Base-by-base conservation (phyloP, 1,284 basidiomycete species). In the Pyrrhoderma lamaoense region DNA sequence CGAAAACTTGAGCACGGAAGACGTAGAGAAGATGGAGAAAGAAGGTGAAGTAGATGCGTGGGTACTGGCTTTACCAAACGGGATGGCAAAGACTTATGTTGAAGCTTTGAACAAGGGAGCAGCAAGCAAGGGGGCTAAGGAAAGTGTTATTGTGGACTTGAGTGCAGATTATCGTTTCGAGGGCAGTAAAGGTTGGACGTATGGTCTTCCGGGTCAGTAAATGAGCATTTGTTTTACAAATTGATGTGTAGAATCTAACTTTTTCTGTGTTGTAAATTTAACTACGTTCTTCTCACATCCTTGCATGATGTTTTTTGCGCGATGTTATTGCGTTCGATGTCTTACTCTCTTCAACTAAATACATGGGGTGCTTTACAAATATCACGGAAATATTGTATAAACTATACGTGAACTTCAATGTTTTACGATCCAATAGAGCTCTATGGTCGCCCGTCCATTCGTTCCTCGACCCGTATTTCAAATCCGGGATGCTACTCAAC, bases 401-500 rank as follows among this genome's bases (percentile, higher is more conserved):
- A n/a, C n/a, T n/a, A n/a, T n/a, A n/a, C n/a, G n/a, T n/a, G n/a
- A n/a, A n/a, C n/a, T n/a, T n/a, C n/a, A n/a, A n/a, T n/a, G 27
- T 5, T 5, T 31, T 60, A 54, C 53, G 44, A 37, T 22, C 50
- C 56, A 46, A 50, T 67, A 97, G 95, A 99, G 66, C 73, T 99
- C 39, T 98, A 99, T 67, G 83, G 80, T 27, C 89, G 95, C 52
- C 70, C 75, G 35, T 67, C 69, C 3, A 76, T 96, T 57, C 81
- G 81, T 44, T 59, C 67, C 1, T 77, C 95, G 9, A 90, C 83
- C 63, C 75, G 93, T 45, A 92, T 99, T 56, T 91, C 95, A 43
- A 99, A 99, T 70, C 95, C 95, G 0, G 95, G 95, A 31, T 99
- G 95, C 67, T 99, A 95, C 67, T 89, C 95, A 3, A 98, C 95